Evolutionary conservation across 352 stramenopile species (phyloP), one percentile per base, ranked within the genome.

Genomic region (Phytophthora fragariae): DNA sequence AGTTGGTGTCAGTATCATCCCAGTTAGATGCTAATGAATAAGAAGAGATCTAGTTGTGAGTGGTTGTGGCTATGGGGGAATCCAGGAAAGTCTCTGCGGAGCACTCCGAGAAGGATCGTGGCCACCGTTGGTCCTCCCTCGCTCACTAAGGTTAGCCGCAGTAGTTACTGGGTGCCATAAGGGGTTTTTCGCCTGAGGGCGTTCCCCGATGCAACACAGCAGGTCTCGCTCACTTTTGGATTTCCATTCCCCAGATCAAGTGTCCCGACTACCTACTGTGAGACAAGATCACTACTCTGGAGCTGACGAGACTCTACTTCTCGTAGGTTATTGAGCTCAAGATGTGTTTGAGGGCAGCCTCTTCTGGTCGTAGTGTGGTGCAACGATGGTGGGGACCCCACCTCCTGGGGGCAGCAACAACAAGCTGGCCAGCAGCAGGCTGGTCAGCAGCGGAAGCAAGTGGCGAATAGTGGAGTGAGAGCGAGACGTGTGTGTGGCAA

Each of bases 121-220:
- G 21, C 50, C 50, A 19, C 10, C 0, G 4, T 57, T 37, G 50
- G 49, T 19, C 12, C 21, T 57, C 50, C 50, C 12, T 57, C 50
- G 50, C 50, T 57, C 21, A 57, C 50, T 27, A n/a, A 15, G 6
- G 50, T 57, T 9, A 57, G 10, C 50, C 50, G 50, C 17, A 57
- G 21, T 57, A 39, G 50, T 57, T 10, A 57, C 50, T 57, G 50
- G 33, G 10, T 19, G 7, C 50, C 21, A 10, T 33, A 57, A 57
- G 50, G 50, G 50, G 21, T n/a, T 37, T 57, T 33, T 15, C 35
- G 50, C 50, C 21, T 57, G 50, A n/a, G 50, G 50, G 50, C 50
- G 27, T 57, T 57, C 27, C 21, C 50, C 50, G 50, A 57, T 57
- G 50, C 50, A 57, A 57, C 50, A 57, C 50, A 57, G 37, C 50